Conservation (phyloP, 306 rosid species). For the Crataegus laevigata region DNA sequence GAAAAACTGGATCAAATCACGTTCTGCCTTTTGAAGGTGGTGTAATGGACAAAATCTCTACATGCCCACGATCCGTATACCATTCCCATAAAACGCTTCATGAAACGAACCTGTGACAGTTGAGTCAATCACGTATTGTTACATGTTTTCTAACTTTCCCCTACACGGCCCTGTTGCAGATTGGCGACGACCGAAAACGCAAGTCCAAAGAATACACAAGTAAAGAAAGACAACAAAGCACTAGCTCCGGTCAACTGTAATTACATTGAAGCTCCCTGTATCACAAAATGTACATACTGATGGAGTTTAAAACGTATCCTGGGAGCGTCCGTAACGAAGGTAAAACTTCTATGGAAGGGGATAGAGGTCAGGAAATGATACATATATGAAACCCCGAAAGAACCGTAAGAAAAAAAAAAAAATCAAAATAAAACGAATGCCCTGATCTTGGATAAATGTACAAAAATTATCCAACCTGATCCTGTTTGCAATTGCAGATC, state of each 20-base stretch:
- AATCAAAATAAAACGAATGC: neutral
- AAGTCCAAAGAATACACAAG: neutral
- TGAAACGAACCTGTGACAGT: too few species aligned
- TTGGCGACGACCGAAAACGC: neutral
- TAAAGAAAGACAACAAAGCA: neutral
- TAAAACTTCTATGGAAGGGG: neutral
- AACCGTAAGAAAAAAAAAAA: neutral
- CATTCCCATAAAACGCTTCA: neutral
- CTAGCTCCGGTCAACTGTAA: neutral
- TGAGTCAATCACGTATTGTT: too few species aligned
- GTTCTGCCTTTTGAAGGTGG: neutral
- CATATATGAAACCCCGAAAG: neutral
- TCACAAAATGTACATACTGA: conserved; percentile 3
- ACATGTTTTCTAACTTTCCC: too few species aligned
- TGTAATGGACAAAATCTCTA: neutral
- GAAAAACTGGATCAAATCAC: neutral
- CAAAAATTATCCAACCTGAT: conserved; percentile 14
- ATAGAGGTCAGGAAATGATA: neutral
- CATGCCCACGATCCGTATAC: neutral
- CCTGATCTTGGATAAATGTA: conserved; percentile 13
- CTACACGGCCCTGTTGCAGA: too few species aligned
- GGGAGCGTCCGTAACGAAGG: neutral
- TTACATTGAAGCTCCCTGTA: neutral
- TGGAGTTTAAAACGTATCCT: neutral
- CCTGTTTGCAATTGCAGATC: conserved; percentile 8